Evolutionary conservation across 208 protist species (phyloP).

Genomic region (Trypanosoma platydactyli): DNA sequence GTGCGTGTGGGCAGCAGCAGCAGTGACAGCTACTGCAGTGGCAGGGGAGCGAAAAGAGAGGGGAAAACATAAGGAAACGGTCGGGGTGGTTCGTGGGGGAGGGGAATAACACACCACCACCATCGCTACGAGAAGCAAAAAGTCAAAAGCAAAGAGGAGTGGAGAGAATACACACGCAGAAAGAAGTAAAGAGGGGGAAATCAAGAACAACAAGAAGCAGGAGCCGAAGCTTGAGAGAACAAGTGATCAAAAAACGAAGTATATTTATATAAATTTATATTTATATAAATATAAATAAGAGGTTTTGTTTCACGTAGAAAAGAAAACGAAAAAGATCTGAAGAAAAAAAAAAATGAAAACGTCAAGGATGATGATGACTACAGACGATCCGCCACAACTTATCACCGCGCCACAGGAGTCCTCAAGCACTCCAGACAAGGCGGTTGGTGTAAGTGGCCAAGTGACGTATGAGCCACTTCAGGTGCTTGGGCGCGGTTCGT

Average conservation of each 20-base stretch:
- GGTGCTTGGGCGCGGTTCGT: constrained; percentile 96
- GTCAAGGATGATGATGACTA: background rate
- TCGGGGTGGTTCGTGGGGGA: no score
- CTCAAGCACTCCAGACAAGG: background rate
- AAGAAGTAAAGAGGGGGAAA: no score
- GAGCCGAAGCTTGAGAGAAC: no score
- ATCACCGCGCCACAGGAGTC: background rate
- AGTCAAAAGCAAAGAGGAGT: no score
- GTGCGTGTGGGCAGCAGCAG: background rate
- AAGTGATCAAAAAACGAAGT: constrained; percentile 13
- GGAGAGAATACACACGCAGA: no score
- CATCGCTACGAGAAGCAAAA: no score
- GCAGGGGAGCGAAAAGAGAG: background rate
- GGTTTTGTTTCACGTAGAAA: background rate
- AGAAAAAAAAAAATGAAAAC: constrained; percentile 3
- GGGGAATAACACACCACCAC: no score
- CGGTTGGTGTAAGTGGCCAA: background rate
- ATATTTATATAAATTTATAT: constrained; percentile 9
- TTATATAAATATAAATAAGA: constrained; percentile 5
- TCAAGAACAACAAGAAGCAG: no score
- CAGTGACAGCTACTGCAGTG: background rate
- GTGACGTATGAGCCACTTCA: constrained; percentile 61
- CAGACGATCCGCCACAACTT: background rate
- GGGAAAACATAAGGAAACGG: background rate
- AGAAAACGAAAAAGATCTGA: background rate